Conservation (phyloP, 2,329 filamentous ascomycete genomes). For the Rhynchosporium agropyri region DNA sequence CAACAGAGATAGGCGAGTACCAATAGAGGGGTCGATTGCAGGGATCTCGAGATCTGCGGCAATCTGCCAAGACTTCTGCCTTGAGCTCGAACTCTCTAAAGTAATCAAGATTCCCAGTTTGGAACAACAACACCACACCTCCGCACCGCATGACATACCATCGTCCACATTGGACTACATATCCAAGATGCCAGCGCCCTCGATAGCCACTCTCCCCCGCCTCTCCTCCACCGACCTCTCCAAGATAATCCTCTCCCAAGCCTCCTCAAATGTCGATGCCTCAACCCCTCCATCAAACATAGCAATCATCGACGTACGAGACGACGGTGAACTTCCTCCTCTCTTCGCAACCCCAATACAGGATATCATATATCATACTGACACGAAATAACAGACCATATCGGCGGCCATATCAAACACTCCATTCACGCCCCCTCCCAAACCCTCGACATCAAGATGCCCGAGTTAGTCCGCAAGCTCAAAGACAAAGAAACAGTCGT, state of each 20-base stretch:
- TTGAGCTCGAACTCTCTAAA: too few species aligned
- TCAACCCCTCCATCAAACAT: slow-evolving; percentile 46
- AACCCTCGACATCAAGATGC: slow-evolving; percentile 74
- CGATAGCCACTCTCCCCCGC: slow-evolving; percentile 38
- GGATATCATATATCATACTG: neutral
- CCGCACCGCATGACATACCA: neutral
- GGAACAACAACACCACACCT: slow-evolving; percentile 9
- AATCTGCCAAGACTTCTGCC: neutral
- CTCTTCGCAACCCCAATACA: neutral
- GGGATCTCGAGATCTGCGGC: neutral
- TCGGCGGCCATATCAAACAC: slow-evolving; percentile 85
- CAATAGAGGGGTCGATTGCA: neutral
- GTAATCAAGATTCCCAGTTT: neutral
- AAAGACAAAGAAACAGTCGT: slow-evolving; percentile 80
- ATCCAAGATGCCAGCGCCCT: slow-evolving; percentile 33
- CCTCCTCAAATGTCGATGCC: slow-evolving; percentile 35
- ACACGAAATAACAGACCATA: slow-evolving; percentile 62
- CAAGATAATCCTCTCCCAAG: slow-evolving; percentile 36
- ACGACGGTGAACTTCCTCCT: slow-evolving; percentile 60
- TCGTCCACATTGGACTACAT: neutral
- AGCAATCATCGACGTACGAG: slow-evolving; percentile 86
- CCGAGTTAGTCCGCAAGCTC: slow-evolving; percentile 79
- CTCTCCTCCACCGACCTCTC: slow-evolving; percentile 39
- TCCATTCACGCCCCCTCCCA: slow-evolving; percentile 75
- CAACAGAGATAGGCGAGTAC: slow-evolving; percentile 1